A percentile compares a stretch with the other conserved stretches of the same genome.
phyloP scores from a whole-genome alignment of 2,329 filamentous ascomycete species.

The Seiridium cupressi region DNA sequence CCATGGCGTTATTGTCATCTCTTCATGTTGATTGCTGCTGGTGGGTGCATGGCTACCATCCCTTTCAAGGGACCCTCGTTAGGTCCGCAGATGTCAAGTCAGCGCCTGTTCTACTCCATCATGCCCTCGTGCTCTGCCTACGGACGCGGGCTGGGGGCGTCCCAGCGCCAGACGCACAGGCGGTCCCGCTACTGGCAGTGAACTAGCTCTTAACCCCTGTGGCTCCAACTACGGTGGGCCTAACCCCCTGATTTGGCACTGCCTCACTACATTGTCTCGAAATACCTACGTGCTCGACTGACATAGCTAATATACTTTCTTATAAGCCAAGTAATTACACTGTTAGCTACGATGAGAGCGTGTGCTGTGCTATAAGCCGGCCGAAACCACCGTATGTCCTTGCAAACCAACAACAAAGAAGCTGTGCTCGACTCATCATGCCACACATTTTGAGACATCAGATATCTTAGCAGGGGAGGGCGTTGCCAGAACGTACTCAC shows the following conservation, averaged over 20 bases:
- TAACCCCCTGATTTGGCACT: no score
- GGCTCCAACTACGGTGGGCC: no score
- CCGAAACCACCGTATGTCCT: no score
- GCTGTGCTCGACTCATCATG: not conserved
- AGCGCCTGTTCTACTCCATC: not conserved
- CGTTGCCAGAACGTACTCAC: no score
- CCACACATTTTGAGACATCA: not conserved
- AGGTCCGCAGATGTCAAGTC: not conserved
- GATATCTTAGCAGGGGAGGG: not conserved
- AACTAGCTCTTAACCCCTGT: not conserved
- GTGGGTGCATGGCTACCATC: not conserved
- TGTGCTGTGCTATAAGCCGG: no score
- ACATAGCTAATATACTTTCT: no score
- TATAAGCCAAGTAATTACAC: no score
- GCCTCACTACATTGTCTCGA: no score
- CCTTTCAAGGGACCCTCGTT: not conserved
- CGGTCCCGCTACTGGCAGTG: not conserved
- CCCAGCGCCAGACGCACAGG: not conserved
- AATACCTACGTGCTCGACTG: no score
- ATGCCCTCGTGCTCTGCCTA: no score
- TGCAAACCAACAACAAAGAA: not conserved
- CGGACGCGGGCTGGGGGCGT: not conserved
- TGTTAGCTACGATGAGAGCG: no score
- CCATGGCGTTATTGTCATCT: not conserved
- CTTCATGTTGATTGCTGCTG: conserved; percentile 3